These are phyloP conservation scores for Candida gorgasii DNA, from an alignment of 805 yeast species.

Conservation along the genomic window DNA sequence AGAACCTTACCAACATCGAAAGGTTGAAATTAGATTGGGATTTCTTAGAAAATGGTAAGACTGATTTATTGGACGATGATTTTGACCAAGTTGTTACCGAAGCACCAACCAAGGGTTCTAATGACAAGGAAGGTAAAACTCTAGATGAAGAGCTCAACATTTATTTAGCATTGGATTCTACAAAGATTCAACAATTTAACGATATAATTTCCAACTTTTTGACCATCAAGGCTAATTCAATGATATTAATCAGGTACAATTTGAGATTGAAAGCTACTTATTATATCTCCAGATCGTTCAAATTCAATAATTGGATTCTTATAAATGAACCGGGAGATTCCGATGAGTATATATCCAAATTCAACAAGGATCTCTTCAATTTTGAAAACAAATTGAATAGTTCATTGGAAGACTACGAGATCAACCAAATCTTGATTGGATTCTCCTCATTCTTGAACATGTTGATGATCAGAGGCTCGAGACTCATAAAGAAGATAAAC, in stretches of 20 bases:
- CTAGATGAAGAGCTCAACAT: conserved; percentile 20
- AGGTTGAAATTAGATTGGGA: conserved; percentile 41
- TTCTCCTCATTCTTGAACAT: conserved; percentile 52
- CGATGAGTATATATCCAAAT: conserved; percentile 52
- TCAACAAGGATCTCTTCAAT: conserved; percentile 50
- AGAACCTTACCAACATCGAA: conserved; percentile 29
- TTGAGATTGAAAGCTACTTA: conserved; percentile 54
- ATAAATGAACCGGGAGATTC: conserved; percentile 58
- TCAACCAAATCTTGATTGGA: conserved; percentile 42
- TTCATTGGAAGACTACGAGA: conserved; percentile 32
- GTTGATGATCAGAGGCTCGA: conserved; percentile 53
- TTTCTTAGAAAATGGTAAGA: conserved; percentile 41
- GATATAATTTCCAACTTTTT: conserved; percentile 33
- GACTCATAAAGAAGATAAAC: conserved; percentile 51
- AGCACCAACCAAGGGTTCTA: conserved; percentile 2
- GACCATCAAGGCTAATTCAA: conserved; percentile 35
- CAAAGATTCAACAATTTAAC: conserved; percentile 37
- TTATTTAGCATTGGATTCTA: conserved; percentile 34
- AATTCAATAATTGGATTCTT: conserved; percentile 52
- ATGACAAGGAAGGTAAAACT: background rate
- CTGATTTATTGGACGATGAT: conserved; percentile 4
- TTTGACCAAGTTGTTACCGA: background rate
- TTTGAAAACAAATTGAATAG: conserved; percentile 45
- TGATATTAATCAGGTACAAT: conserved; percentile 57
- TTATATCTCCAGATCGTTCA: conserved; percentile 50